Conservation (phyloP, 352 stramenopile genomes). For the Lagenidium giganteum region DNA sequence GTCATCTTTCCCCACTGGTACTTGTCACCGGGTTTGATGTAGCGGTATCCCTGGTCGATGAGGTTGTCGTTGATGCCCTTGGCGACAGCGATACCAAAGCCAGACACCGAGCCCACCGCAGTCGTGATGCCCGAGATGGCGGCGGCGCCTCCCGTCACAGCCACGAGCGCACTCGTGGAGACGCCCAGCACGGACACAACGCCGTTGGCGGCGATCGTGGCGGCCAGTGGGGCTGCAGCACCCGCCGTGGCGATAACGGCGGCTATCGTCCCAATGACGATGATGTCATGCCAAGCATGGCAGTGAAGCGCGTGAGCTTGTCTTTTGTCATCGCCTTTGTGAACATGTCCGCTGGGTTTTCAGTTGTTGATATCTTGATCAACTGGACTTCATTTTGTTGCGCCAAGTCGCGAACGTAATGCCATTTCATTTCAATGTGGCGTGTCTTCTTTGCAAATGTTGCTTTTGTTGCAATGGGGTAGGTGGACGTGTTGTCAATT, state of each 20-base stretch:
- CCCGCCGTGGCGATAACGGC: conserved; percentile 7
- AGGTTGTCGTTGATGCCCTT: conserved; percentile 29
- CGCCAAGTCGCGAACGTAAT: no score
- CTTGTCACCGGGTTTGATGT: conserved; percentile 20
- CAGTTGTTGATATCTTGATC: no score
- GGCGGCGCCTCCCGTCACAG: conserved; percentile 4
- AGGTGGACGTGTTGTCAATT: no score
- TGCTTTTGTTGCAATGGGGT: no score
- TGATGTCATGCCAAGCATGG: no score
- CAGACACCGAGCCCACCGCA: conserved; percentile 20
- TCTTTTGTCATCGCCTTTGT: no score
- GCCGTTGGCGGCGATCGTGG: background rate
- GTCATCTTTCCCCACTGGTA: conserved; percentile 33
- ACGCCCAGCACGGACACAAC: conserved; percentile 11
- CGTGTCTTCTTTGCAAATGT: no score
- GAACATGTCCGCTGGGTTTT: no score
- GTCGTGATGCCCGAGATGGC: conserved; percentile 2
- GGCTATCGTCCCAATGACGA: conserved; percentile 2
- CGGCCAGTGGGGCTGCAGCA: conserved; percentile 1
- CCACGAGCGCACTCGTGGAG: conserved; percentile 8
- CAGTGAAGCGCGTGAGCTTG: no score
- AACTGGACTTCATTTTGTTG: no score
- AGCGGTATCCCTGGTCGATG: conserved; percentile 23
- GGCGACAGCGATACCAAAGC: conserved; percentile 29
- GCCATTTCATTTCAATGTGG: no score